These are phyloP conservation scores for Rhexocercosporidium sp. DNA, from an alignment of 2,329 filamentous ascomycete species.

Conservation along the genomic window DNA sequence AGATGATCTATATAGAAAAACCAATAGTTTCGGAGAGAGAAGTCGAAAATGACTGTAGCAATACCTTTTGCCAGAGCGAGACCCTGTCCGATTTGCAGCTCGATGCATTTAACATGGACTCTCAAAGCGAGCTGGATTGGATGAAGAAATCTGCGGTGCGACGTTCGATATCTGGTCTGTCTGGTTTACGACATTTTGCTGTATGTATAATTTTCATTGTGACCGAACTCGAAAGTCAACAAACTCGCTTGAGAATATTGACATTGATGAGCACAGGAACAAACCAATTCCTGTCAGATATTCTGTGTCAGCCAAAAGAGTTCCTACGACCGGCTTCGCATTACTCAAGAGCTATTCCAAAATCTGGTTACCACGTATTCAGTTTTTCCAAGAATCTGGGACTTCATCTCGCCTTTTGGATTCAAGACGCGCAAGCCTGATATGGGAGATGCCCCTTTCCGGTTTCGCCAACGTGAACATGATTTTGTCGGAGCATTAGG, in stretches of 20 bases:
- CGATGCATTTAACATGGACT: neutral
- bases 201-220: constrained; percentile 2
- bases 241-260: neutral
- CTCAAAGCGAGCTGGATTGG: neutral
- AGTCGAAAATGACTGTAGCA: neutral
- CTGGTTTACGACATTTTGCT: constrained; percentile 9
- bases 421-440: constrained; percentile 28
- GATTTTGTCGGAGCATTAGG: neutral
- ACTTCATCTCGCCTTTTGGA: constrained; percentile 28
- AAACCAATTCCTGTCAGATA: constrained; percentile 23
- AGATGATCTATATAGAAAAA: too few relatives aligned
- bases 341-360: constrained; percentile 20
- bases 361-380: constrained; percentile 9
- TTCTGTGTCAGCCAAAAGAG: constrained; percentile 24
- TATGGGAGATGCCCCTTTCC: constrained; percentile 21
- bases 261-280: neutral
- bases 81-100: constrained; percentile 9
- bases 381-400: constrained; percentile 25
- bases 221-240: neutral
- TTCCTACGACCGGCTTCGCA: constrained; percentile 24
- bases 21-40: neutral
- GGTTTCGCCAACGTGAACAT: constrained; percentile 16
- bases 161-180: neutral
- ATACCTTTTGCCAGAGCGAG: constrained; percentile 5
- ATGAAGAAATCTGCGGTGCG: neutral